Evolutionary conservation across 805 yeast genomes (phyloP).

Genomic region (Komagataella kurtzmanii): DNA sequence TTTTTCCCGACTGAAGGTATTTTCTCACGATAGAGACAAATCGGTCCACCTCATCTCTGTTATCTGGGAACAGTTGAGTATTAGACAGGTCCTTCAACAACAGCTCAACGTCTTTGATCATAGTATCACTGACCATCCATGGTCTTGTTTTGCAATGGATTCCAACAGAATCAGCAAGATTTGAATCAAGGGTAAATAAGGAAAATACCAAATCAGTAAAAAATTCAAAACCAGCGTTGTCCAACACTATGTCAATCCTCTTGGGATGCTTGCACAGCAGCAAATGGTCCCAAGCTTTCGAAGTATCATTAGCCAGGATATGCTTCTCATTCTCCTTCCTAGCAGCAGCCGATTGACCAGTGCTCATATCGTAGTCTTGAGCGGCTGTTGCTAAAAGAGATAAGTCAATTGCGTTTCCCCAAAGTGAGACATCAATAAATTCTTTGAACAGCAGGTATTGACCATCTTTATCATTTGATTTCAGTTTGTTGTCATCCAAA

Average conservation of each 20-base stretch:
- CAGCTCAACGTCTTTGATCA: constrained; percentile 62
- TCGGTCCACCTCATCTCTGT: constrained; percentile 30
- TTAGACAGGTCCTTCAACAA: constrained; percentile 45
- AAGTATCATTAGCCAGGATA: constrained; percentile 66
- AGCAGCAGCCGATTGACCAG: constrained; percentile 83
- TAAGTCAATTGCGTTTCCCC: constrained; percentile 98
- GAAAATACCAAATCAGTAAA: constrained; percentile 70
- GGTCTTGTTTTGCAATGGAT: constrained; percentile 87
- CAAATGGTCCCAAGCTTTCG: constrained; percentile 46
- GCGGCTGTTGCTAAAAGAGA: constrained; percentile 72
- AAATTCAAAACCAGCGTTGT: constrained; percentile 91
- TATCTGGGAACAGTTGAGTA: constrained; percentile 34
- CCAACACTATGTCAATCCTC: constrained; percentile 74
- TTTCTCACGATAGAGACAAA: constrained; percentile 31
- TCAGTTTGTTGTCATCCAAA: constrained; percentile 7
- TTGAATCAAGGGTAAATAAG: constrained; percentile 56
- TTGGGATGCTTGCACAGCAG: constrained; percentile 16
- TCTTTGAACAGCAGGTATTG: constrained; percentile 59
- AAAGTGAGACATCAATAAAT: constrained; percentile 74
- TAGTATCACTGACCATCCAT: constrained; percentile 96
- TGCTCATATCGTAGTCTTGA: constrained; percentile 79
- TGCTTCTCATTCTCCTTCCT: constrained; percentile 72
- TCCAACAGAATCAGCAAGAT: constrained; percentile 48
- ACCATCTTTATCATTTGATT: constrained; percentile 21
- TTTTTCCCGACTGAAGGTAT: constrained; percentile 30